Percentiles rank a stretch among this genome's conserved stretches.
Conservation (phyloP, 2,329 filamentous ascomycete genomes). For the Geosmithia putterillii region DNA sequence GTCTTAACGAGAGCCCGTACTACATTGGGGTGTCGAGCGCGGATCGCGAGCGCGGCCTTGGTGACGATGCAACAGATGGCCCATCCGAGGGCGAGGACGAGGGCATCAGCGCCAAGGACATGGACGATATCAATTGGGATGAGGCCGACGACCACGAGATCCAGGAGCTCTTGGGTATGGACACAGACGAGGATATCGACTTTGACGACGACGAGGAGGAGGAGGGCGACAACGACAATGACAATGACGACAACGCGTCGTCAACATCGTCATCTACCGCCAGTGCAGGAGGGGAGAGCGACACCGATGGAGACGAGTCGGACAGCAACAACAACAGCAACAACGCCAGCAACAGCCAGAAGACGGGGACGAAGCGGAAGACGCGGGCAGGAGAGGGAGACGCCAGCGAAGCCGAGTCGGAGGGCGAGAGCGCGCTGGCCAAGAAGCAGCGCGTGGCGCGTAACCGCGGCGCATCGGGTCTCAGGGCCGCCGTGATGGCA, state of each 20-base stretch:
- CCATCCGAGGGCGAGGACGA: slow-evolving; percentile 18
- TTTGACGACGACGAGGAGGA: slow-evolving; percentile 8
- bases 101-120: slow-evolving; percentile 27
- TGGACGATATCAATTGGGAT: slow-evolving; percentile 49
- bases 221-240: slow-evolving; percentile 7
- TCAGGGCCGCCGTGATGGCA: slow-evolving; percentile 31
- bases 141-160: slow-evolving; percentile 56
- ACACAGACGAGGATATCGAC: slow-evolving; percentile 33
- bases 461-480: slow-evolving; percentile 28
- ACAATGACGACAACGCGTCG: slow-evolving; percentile 6
- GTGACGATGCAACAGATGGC: slow-evolving; percentile 13
- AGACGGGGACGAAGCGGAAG: slow-evolving; percentile 20
- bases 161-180: slow-evolving; percentile 56
- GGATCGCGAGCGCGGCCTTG: slow-evolving; percentile 32
- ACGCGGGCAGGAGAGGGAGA: slow-evolving; percentile 1
- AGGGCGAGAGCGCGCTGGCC: slow-evolving; percentile 26
- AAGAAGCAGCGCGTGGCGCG: slow-evolving; percentile 40
- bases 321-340: slow-evolving; percentile 6
- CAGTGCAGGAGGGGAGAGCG: slow-evolving; percentile 4
- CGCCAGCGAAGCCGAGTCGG: slow-evolving; percentile 14
- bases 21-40: slow-evolving; percentile 60
- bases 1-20: slow-evolving; percentile 67
- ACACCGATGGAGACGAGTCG: slow-evolving; percentile 14
- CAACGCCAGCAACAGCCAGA: slow-evolving; percentile 6
- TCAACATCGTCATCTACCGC: slow-evolving; percentile 6